Conservation (phyloP, 2,329 filamentous ascomycete species). For the Exophiala xenobiotica region DNA sequence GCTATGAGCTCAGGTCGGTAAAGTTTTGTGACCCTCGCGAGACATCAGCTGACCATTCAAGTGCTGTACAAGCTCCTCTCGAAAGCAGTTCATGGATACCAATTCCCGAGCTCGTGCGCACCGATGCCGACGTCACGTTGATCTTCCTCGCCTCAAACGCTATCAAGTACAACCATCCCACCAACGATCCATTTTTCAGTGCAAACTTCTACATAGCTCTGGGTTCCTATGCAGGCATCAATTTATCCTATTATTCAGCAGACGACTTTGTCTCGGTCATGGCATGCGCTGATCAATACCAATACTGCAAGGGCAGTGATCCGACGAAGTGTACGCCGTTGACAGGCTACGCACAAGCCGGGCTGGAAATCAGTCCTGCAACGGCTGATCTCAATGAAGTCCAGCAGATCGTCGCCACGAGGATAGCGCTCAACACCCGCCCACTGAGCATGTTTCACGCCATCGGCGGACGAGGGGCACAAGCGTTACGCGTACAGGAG, state of each 20-base stretch:
- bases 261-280: constrained; percentile 32
- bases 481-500: too few species aligned
- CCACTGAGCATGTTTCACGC: constrained; percentile 9
- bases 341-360: too few species aligned
- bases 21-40: too few species aligned
- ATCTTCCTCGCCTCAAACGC: constrained; percentile 35
- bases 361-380: too few species aligned
- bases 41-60: too few species aligned
- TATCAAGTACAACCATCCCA: constrained; percentile 30
- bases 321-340: too few species aligned
- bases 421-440: constrained; percentile 12
- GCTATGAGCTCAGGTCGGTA: too few species aligned
- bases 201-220: too few species aligned
- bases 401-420: constrained; percentile 10
- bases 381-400: constrained; percentile 18
- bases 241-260: too few species aligned
- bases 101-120: constrained; percentile 33
- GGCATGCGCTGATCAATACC: constrained; percentile 38
- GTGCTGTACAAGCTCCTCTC: constrained; percentile 6
- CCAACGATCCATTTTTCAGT: constrained; percentile 37
- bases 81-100: constrained; percentile 26
- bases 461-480: too few species aligned
- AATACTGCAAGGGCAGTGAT: constrained; percentile 32
- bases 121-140: constrained; percentile 35
- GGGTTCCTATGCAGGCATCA: too few species aligned